Base-by-base conservation (phyloP, 2,329 filamentous ascomycete genomes). In the Clonostachys rhizophaga region DNA sequence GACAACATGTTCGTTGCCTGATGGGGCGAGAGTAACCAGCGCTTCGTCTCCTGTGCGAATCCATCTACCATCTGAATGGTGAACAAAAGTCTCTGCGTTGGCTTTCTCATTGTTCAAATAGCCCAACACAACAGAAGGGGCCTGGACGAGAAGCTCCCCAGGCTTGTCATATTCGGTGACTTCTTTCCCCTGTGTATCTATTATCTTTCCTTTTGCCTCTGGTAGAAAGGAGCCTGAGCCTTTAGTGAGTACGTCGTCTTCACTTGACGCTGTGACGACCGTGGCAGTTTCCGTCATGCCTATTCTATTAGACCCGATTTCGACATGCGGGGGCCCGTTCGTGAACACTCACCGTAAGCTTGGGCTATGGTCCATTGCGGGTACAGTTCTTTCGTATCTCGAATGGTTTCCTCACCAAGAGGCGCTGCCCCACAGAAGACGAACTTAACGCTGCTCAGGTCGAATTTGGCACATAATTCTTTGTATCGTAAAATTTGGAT, bases 51-150 rank as follows among this genome's bases (percentile, higher is more conserved):
- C 90, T 0, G 90, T 95, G 34, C 78, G 79, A 75, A 92, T 80
- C 78, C 87, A 91, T 53, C 79, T 64, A 7, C 81, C 80, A 52
- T 89, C 81, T 6, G 82, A 73, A 45, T 80, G 73, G 50, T 64
- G 67, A 1, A 80, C 58, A 56, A 88, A 94, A 0, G 89, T 91
- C 59, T 92, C 88, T 45, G 76, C 73, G 30, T 83, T 92, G 3
- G 90, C 89, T 57, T 87, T 83, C 34, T 87, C 81, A 58, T 94
- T 92, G 66, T 91, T 86, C 46, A 94, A 69, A 57, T 95, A 95
- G 2, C 90, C 90, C 1, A 94, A 66, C 0, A 87, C 82, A 2
- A 92, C 78, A 3, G 84, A 83, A 0, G 89, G 89, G 0, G 79
- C 80, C 60, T 87, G 85, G 24, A 94, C 78, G 33, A 87, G 75